These are phyloP conservation scores for Botrytis pseudocinerea DNA, from an alignment of 2,329 filamentous ascomycete species.

Conservation along the genomic window DNA sequence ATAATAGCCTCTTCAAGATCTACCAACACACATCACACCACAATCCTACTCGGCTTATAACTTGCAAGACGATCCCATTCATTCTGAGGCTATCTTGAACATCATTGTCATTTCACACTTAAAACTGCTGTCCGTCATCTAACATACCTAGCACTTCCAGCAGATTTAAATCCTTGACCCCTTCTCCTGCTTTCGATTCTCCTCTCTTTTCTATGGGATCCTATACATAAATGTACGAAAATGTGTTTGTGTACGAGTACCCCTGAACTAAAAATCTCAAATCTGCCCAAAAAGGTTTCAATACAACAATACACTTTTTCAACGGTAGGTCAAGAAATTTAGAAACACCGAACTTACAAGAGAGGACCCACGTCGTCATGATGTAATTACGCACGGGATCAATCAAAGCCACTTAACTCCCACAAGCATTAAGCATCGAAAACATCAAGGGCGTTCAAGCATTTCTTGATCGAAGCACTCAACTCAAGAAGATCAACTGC, in stretches of 20 bases:
- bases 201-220: neutral
- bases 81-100: neutral
- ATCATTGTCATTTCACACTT: constrained; percentile 2
- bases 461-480: neutral
- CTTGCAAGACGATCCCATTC: neutral
- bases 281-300: constrained; percentile 2
- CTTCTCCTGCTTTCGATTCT: neutral
- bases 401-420: neutral
- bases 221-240: neutral
- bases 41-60: constrained; percentile 1
- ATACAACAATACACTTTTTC: neutral
- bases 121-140: constrained; percentile 12
- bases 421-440: constrained; percentile 9
- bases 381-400: constrained; percentile 18
- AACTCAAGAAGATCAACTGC: neutral
- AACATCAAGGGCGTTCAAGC: neutral
- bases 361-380: constrained; percentile 9
- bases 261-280: constrained; percentile 15
- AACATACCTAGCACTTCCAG: neutral
- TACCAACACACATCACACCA: neutral
- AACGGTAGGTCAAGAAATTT: neutral
- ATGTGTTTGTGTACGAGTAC: constrained; percentile 6
- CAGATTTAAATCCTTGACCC: constrained; percentile 17
- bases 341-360: constrained; percentile 10
- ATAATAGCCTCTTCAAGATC: constrained; percentile 1